Percentiles rank a stretch among this genome's conserved stretches.
These are phyloP conservation scores for Colletotrichum sp. DNA, from an alignment of 2,329 filamentous ascomycete genomes.

Conservation along the genomic window DNA sequence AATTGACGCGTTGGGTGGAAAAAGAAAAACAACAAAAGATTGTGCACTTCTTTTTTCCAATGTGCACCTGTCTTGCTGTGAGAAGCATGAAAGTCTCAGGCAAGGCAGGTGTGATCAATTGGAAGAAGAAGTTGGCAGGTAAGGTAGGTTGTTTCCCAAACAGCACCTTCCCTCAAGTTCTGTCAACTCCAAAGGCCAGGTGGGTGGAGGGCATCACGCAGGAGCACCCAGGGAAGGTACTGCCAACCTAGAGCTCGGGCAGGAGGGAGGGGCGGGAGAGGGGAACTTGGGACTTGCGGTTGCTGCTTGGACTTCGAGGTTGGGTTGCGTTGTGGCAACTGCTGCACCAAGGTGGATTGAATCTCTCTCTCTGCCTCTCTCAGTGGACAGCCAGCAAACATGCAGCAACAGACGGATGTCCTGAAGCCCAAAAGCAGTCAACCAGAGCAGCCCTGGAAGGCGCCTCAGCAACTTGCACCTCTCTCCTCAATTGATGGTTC, in stretches of 20 bases:
- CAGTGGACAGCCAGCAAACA: background rate
- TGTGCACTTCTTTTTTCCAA: background rate
- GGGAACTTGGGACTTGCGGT: background rate
- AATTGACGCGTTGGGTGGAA: background rate
- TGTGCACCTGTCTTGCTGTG: background rate
- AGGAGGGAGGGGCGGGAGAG: background rate
- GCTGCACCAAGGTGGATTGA: background rate
- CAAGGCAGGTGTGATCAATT: background rate
- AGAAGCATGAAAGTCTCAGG: background rate
- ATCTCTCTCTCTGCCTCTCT: background rate
- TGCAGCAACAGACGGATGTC: background rate
- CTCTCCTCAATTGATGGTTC: background rate
- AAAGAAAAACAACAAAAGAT: background rate
- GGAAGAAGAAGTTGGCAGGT: background rate
- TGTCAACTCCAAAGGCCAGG: conserved; percentile 1
- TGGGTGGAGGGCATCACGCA: conserved; percentile 11
- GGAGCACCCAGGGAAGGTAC: background rate
- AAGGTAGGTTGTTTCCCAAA: background rate
- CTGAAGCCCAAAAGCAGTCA: background rate
- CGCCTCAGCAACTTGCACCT: background rate
- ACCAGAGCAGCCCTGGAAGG: background rate
- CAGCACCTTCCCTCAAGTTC: background rate
- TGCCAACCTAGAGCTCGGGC: background rate
- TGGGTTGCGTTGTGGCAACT: background rate
- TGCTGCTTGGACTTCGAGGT: background rate